Evolutionary conservation across 2,329 filamentous ascomycete species (phyloP).

Genomic region (Davidsoniella australis): DNA sequence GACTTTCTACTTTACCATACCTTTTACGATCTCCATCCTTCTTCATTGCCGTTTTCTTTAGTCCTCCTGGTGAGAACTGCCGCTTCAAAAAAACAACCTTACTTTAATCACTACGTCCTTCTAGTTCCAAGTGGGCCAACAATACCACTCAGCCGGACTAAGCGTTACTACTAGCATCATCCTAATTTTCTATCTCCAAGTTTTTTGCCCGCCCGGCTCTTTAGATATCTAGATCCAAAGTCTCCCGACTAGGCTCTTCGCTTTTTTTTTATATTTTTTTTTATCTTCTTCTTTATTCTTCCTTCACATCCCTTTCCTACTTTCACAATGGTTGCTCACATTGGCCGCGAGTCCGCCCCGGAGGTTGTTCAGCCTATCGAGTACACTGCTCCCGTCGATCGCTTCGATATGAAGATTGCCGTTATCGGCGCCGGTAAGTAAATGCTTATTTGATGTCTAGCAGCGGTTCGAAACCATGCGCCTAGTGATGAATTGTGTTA

Average conservation of each 20-base stretch:
- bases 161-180: not conserved
- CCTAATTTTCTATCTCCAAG: not conserved
- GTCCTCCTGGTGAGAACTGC: not conserved
- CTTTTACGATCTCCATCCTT: too few relatives aligned
- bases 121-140: too few relatives aligned
- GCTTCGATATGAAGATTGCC: conserved; percentile 25
- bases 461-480: not conserved
- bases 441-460: not conserved
- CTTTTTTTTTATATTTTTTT: not conserved
- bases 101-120: not conserved
- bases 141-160: too few relatives aligned
- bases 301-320: not conserved
- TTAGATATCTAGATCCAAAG: not conserved
- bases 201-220: not conserved
- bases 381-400: not conserved
- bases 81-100: not conserved
- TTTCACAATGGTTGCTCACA: conserved; percentile 11
- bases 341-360: conserved; percentile 7
- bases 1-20: too few relatives aligned
- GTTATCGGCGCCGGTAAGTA: conserved; percentile 33
- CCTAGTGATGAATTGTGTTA: not conserved
- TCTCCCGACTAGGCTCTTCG: not conserved
- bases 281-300: not conserved
- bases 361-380: conserved; percentile 7
- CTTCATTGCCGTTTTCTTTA: too few relatives aligned